Evolutionary conservation across 306 rosid genomes (phyloP), one percentile per base, ranked within the genome.

Genomic region (Cucurbita pepo): DNA sequence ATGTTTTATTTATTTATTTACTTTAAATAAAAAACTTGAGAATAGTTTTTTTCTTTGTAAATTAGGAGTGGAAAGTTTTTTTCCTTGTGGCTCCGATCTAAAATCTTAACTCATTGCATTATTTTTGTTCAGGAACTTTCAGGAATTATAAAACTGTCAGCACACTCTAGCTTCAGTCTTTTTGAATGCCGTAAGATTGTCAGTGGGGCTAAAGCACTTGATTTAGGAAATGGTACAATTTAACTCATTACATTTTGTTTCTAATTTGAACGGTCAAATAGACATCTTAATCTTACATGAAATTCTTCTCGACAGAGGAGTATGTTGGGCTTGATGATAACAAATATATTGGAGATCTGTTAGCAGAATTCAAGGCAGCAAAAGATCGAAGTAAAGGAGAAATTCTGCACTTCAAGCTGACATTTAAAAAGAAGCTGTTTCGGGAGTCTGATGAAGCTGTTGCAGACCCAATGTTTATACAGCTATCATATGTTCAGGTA

Each of bases 401-500:
- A 81, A 88, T 90, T 71, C 82, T 92, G 90, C 95, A 90, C 60
- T 88, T 95, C 85, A 92, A 92, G 78, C 80, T 92, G 61, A 78
- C 84, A 62, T 88, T 86, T 78, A 92, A 92, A 84, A 92, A 90
- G 82, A 92, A 84, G 76, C 81, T 92, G 56, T 92, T 92, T 83
- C 88, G 96, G 12, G 96, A 92, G 83, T 90, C 95, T n/a, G 98
- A 92, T 79, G 98, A 92, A 88, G 87, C 89, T 62, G 95, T 92
- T 22, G 75, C 91, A 44, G 98, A 90, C 74, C 90, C 95, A 81
- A 92, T 92, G 96, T 92, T 92, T 75, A 77, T 86, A 84, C 98
- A 92, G 80, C 72, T 92, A 80, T 92, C 96, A 73, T 92, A 92
- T 57, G 98, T 92, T 47, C 98, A 92, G 74, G 98, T 90, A 86